Evolutionary conservation across 805 yeast species (phyloP), one percentile per base, ranked within the genome.

Genomic region (Saccharomycopsis fodiens): DNA sequence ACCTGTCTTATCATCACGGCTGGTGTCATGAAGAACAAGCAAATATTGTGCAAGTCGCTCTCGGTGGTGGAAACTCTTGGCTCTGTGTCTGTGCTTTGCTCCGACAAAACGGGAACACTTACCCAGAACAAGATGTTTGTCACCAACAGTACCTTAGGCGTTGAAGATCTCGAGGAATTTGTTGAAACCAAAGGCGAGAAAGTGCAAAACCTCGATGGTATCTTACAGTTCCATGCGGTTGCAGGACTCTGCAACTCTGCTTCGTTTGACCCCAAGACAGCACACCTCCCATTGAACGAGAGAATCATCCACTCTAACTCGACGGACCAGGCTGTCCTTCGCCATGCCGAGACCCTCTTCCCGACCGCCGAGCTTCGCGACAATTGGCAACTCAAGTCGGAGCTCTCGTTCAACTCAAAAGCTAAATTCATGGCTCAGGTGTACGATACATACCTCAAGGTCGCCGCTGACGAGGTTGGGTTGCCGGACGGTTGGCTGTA

Each of bases 21-120:
- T 16, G 56, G 57, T 34, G 62, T 61, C 39, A 73, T 76, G 77
- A 65, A 60, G 40, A 62, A 64, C 45, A 58, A 63, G 48, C 66
- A 69, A 41, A 66, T 75, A 29, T 59, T 73, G 41, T 71, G 74
- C 43, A 68, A 73, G 50, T 60, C 72, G 2, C 58, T 73, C 42
- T 58, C 72, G 13, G 67, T 70, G 21, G 74, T 74, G 22, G 82
- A 77, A 56, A 76, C 82, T 15, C 62, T 77, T 52, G 83, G 82
- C 13, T 67, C 76, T 13, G 73, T 76, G 19, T 72, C 73, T 55
- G 76, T 57, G 42, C 53, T 67, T 31, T 68, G 71, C 50, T 63
- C 66, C 23, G 73, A 67, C 48, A 68, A 68, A 47, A 68, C 73
- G 4, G 73, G 73, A 13, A 68, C 73, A 3, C 59, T 76, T 40